phyloP scores from a whole-genome alignment of 2,329 filamentous ascomycete species.

The Botryotinia calthae region DNA sequence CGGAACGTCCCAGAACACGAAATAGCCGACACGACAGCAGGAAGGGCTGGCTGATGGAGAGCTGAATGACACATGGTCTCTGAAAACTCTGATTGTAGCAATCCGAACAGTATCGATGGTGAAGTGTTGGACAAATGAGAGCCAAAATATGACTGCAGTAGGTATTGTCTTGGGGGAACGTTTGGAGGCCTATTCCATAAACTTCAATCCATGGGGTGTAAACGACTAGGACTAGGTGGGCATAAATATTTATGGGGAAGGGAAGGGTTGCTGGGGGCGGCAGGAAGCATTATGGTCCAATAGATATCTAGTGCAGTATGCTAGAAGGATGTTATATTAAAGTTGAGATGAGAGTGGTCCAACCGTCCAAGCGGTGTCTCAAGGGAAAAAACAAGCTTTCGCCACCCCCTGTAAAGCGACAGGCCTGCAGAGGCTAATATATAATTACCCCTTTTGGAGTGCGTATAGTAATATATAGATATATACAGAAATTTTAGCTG shows the following conservation, averaged over 20 bases:
- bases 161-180: neutral
- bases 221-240: neutral
- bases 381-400: constrained; percentile 1
- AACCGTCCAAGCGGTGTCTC: neutral
- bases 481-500: neutral
- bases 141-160: constrained; percentile 9
- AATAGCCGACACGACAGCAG: constrained; percentile 3
- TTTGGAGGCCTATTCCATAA: neutral
- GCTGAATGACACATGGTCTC: neutral
- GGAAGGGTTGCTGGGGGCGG: neutral
- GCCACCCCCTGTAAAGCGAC: neutral
- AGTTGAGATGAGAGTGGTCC: neutral
- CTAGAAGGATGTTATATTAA: constrained; percentile 13
- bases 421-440: neutral
- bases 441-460: neutral
- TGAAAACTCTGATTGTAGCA: neutral
- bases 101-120: constrained; percentile 5
- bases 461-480: neutral
- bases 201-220: neutral
- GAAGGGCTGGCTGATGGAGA: neutral
- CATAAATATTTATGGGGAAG: neutral
- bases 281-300: neutral
- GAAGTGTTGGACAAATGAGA: neutral
- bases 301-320: neutral
- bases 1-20: neutral